Evolutionary conservation across 2,329 filamentous ascomycete genomes (phyloP).

Genomic region (Aspergillus novoparasiticus): DNA sequence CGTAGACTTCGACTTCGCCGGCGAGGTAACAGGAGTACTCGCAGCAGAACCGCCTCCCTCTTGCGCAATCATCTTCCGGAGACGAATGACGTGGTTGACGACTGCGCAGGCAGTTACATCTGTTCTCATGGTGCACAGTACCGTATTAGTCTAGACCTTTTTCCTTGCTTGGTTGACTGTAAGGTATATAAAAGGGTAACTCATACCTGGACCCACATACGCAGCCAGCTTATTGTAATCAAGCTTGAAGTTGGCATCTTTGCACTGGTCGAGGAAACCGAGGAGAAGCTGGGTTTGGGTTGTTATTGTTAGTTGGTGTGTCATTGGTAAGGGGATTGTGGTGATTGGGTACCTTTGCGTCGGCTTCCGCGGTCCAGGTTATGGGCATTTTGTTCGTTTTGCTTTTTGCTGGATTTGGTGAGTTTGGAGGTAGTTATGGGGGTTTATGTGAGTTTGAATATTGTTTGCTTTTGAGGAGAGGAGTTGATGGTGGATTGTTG

Average conservation of each 20-base stretch:
- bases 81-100: not conserved
- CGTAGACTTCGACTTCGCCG: not conserved
- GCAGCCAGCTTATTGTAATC: constrained; percentile 2
- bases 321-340: too few relatives aligned
- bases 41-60: not conserved
- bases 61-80: not conserved
- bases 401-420: too few relatives aligned
- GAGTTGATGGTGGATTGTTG: not conserved
- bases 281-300: constrained; percentile 6
- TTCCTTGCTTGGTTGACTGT: too few relatives aligned
- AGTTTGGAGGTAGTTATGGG: too few relatives aligned
- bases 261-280: constrained; percentile 1
- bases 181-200: too few relatives aligned
- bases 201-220: constrained; percentile 8
- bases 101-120: not conserved
- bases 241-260: not conserved
- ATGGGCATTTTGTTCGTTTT: not conserved
- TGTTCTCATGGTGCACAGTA: not conserved
- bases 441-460: not conserved
- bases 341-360: not conserved
- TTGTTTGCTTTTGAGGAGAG: not conserved
- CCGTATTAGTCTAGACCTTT: not conserved
- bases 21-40: not conserved
- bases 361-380: not conserved
- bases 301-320: not conserved